Percentiles rank a stretch among this genome's conserved stretches.
phyloP scores from a whole-genome alignment of 352 stramenopile genomes.

The Thalassiosira hispida region DNA sequence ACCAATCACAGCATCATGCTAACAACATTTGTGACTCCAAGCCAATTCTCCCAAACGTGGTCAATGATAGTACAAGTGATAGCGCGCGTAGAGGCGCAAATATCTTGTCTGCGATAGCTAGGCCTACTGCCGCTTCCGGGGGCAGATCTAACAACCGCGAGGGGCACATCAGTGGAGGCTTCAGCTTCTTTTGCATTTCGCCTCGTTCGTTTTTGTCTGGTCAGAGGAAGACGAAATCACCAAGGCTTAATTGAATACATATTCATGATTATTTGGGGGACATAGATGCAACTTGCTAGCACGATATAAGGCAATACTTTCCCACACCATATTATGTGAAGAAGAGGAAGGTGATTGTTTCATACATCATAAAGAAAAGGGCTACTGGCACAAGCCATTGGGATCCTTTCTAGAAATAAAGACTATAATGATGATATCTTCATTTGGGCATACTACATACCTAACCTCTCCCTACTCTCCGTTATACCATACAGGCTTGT shows the following conservation, averaged over 20 bases:
- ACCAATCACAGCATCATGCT: slow-evolving; percentile 9
- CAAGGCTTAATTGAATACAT: neutral
- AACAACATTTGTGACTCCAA: neutral
- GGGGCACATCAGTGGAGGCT: slow-evolving; percentile 14
- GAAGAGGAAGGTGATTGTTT: too few species aligned
- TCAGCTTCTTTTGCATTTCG: slow-evolving; percentile 52
- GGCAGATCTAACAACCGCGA: neutral
- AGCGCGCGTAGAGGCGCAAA: neutral
- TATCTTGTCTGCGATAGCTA: slow-evolving; percentile 1
- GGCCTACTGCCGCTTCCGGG: neutral
- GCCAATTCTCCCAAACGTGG: neutral
- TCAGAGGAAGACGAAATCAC: slow-evolving; percentile 30
- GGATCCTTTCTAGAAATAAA: too few species aligned
- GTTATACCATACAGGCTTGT: too few species aligned
- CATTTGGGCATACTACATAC: too few species aligned
- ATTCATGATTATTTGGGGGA: slow-evolving; percentile 1
- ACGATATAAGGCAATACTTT: too few species aligned
- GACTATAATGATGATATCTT: too few species aligned
- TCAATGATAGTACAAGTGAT: neutral
- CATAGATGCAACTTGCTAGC: neutral
- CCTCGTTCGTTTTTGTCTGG: slow-evolving; percentile 42
- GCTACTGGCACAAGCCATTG: too few species aligned
- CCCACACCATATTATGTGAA: too few species aligned
- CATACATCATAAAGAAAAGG: too few species aligned
- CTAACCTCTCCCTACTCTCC: too few species aligned